Conservation (phyloP, 1,139 yeast species). For the Diutina siamensis region DNA sequence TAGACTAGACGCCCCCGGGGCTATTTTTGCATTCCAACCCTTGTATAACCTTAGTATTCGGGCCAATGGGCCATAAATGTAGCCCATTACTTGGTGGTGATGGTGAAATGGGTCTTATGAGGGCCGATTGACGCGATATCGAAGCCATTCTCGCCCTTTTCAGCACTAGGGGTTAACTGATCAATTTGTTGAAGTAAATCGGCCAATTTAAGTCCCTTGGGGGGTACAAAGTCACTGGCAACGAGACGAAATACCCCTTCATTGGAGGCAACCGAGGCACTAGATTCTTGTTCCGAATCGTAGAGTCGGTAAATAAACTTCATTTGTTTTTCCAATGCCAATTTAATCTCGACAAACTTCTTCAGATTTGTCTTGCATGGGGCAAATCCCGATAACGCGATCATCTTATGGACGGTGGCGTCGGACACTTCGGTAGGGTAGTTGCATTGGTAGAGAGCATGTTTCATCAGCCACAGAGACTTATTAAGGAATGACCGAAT, state of each 20-base stretch:
- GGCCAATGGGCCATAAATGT: no score
- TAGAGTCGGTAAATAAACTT: constrained; percentile 34
- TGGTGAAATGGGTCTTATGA: constrained; percentile 9
- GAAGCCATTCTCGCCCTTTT: constrained; percentile 20
- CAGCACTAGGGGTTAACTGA: constrained; percentile 14
- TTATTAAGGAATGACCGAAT: background rate
- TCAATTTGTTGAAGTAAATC: constrained; percentile 11
- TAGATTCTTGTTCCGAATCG: constrained; percentile 12
- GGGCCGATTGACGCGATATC: constrained; percentile 8
- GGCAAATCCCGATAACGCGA: constrained; percentile 36
- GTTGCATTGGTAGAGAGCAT: background rate
- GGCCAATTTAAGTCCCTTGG: constrained; percentile 16
- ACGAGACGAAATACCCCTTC: constrained; percentile 24
- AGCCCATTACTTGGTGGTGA: constrained; percentile 7
- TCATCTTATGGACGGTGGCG: constrained; percentile 17
- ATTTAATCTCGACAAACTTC: constrained; percentile 15
- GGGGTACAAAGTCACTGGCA: constrained; percentile 21
- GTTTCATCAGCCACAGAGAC: background rate
- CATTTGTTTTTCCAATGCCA: constrained; percentile 32
- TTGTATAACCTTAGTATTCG: no score
- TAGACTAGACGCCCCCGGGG: no score
- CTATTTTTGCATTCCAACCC: no score
- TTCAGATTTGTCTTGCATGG: constrained; percentile 14
- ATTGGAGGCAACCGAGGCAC: constrained; percentile 11
- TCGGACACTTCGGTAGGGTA: background rate